These are phyloP conservation scores for Penicillium concentricum DNA, from an alignment of 2,329 filamentous ascomycete species.

Conservation along the genomic window DNA sequence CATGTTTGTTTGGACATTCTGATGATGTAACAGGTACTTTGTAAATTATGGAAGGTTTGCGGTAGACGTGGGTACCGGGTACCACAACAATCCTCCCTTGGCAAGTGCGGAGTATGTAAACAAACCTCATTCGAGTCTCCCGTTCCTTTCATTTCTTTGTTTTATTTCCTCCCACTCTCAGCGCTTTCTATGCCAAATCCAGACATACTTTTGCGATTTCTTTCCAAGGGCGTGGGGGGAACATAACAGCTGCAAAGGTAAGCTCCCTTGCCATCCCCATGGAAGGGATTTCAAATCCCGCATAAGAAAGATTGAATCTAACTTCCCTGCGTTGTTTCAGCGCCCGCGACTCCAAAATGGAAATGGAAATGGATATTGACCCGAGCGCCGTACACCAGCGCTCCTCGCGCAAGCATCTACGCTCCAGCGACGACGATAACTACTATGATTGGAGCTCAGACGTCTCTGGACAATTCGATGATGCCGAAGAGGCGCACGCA, in stretches of 20 bases:
- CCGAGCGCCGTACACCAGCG: conserved; percentile 16
- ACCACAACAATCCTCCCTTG: conserved; percentile 27
- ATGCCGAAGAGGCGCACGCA: conserved; percentile 33
- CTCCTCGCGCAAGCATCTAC: conserved; percentile 33
- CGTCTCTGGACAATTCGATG: conserved; percentile 36
- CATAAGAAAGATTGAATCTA: conserved; percentile 10
- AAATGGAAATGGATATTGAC: conserved; percentile 15
- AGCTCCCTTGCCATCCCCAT: conserved; percentile 10
- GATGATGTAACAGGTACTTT: conserved; percentile 11
- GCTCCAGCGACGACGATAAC: conserved; percentile 21
- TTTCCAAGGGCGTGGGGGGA: conserved; percentile 16
- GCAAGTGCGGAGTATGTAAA: conserved; percentile 28
- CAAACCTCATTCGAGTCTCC: conserved; percentile 11
- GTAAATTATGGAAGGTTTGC: background rate
- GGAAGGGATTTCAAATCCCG: conserved; percentile 2
- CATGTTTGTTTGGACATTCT: conserved; percentile 2
- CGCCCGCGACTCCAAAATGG: conserved; percentile 6
- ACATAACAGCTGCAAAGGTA: conserved; percentile 15
- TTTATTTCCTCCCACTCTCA: background rate
- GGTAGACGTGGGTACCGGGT: conserved; percentile 6
- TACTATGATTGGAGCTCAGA: conserved; percentile 31
- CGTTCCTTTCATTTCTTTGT: background rate
- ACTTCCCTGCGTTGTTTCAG: conserved; percentile 10
- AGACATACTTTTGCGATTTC: background rate
- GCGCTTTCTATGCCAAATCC: conserved; percentile 5